phyloP scores from a whole-genome alignment of 2,329 filamentous ascomycete genomes.

The Colletotrichum plurivorum region DNA sequence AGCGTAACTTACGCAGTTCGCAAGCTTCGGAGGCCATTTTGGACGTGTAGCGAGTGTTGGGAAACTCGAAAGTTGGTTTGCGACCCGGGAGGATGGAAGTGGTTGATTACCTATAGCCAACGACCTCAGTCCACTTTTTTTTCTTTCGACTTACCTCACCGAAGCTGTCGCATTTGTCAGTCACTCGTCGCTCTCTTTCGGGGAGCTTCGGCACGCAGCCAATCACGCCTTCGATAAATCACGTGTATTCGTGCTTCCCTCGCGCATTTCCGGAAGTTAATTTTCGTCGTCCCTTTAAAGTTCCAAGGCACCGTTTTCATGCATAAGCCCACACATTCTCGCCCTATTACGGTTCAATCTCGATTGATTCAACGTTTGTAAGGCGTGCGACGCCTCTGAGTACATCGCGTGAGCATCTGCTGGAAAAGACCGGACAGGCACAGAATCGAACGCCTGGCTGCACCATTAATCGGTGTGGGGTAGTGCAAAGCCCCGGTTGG shows the following conservation, averaged over 20 bases:
- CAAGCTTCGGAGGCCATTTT: slow-evolving; percentile 49
- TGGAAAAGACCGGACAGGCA: too few species aligned
- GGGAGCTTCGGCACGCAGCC: slow-evolving; percentile 13
- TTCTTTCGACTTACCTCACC: slow-evolving; percentile 29
- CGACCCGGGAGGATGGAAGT: slow-evolving; percentile 2
- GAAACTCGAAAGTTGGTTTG: slow-evolving; percentile 3
- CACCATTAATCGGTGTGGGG: not conserved
- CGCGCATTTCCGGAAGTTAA: not conserved
- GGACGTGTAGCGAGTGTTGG: slow-evolving; percentile 20
- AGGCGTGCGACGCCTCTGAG: not conserved
- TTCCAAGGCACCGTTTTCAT: too few species aligned
- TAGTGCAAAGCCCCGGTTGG: not conserved
- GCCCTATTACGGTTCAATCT: not conserved
- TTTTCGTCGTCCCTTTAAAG: not conserved
- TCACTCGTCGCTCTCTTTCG: slow-evolving; percentile 12
- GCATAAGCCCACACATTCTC: too few species aligned
- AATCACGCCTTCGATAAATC: slow-evolving; percentile 34
- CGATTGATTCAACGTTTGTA: not conserved
- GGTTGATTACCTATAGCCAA: slow-evolving; percentile 1
- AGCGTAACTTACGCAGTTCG: slow-evolving; percentile 46
- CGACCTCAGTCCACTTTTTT: slow-evolving; percentile 40
- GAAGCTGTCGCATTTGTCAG: slow-evolving; percentile 41
- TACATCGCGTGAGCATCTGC: not conserved
- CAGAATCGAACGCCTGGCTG: not conserved
- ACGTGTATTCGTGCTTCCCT: slow-evolving; percentile 14